Evolutionary conservation across 495 filamentous ascomycete species (phyloP), one percentile per base, ranked within the genome.

Genomic region (Choiromyces venosus): DNA sequence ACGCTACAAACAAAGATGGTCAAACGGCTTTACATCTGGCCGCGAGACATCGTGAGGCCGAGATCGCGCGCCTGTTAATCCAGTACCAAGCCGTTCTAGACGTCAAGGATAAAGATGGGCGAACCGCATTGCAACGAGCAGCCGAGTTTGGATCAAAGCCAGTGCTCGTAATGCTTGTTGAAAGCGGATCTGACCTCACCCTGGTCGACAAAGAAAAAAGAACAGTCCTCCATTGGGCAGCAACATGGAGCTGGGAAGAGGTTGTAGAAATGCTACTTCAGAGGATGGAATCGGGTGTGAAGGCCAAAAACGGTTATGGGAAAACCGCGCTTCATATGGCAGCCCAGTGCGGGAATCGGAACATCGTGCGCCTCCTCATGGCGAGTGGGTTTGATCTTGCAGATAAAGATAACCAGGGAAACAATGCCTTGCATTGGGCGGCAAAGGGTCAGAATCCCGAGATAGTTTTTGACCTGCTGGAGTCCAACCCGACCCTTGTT

Each of bases 341-440:
- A 18, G 75, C 76, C 69, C 69, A 77, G 40, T 61, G 72, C 36
- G 75, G 75, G 21, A 76, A 67, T 21, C 40, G 67, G 16, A 64
- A 61, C 16, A 74, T 77, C 6, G 75, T 77, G 37, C 42, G 72
- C 42, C 69, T 77, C 18, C 69, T 77, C 33, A 61, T 77, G 9
- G 66, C 44, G 14, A 68, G 61, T 19, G 67, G 68, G 2, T 74
- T 67, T 39, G 75, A 77, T 36, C 42, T 67, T 64, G 61, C 69
- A n/a, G 70, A 67, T n/a, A 73, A 67, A 39, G 75, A 77, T 21
- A 67, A 76, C 18, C 75, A 73, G 21, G 74, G 74, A 35, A 74
- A 77, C 65, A 77, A 74, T 35, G 69, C 75, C 39, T 65, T 77
- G 18, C 75, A 77, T 64, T 77, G 75, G 75, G 75, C 75, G 19